phyloP scores from a whole-genome alignment of 192 early-diverging fungal genomes.

The Fimicolochytrium jonesii region DNA sequence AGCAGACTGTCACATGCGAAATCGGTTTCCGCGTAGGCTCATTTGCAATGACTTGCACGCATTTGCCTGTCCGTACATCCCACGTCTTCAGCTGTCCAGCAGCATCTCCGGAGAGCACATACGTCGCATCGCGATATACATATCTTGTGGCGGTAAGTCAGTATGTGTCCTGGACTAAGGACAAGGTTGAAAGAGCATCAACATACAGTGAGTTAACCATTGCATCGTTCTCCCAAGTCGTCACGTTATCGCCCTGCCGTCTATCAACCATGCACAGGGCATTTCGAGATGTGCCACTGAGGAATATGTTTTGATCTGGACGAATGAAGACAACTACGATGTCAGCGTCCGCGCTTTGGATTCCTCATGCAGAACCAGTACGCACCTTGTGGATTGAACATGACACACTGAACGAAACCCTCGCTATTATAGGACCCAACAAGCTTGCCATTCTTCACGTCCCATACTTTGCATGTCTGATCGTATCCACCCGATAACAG shows the following conservation, averaged over 20 bases:
- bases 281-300: conserved; percentile 74
- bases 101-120: conserved; percentile 80
- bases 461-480: conserved; percentile 78
- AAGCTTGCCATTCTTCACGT: conserved; percentile 63
- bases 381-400: conserved; percentile 67
- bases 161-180: neutral
- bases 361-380: neutral
- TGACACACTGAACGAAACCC: conserved; percentile 84
- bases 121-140: conserved; percentile 65
- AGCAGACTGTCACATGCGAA: conserved; percentile 65
- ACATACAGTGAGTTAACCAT: conserved; percentile 80
- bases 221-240: conserved; percentile 56
- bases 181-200: too few relatives aligned
- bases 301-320: conserved; percentile 70
- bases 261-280: conserved; percentile 64
- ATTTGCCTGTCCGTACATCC: conserved; percentile 74
- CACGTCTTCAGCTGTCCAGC: conserved; percentile 86
- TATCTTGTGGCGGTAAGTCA: too few relatives aligned
- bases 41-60: conserved; percentile 56
- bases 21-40: conserved; percentile 71
- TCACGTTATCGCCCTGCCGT: conserved; percentile 31
- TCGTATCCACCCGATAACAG: conserved; percentile 76
- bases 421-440: conserved; percentile 62
- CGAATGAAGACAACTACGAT: neutral
- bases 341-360: too few relatives aligned